phyloP scores from a whole-genome alignment of 495 filamentous ascomycete species.

The Talaromyces liani region DNA sequence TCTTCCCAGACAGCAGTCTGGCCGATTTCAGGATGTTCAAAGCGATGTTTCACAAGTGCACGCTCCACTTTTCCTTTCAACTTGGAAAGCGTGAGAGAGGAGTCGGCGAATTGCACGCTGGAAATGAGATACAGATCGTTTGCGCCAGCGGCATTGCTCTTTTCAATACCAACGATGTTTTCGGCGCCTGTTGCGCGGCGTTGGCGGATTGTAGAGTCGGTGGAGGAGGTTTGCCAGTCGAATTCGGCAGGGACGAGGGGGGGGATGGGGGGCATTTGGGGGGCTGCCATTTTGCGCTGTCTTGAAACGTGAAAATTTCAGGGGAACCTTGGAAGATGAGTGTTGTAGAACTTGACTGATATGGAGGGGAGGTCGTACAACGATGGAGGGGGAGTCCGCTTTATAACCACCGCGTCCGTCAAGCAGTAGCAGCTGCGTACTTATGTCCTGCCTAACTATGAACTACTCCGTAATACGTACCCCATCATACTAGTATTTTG shows the following conservation, averaged over 20 bases:
- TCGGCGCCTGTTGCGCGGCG: slow-evolving; percentile 2
- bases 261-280: not conserved
- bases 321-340: not conserved
- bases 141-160: not conserved
- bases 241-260: not conserved
- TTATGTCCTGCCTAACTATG: too few species aligned
- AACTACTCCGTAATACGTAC: too few species aligned
- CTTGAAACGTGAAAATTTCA: not conserved
- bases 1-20: not conserved
- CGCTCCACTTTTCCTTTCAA: not conserved
- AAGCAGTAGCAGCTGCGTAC: too few species aligned
- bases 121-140: not conserved
- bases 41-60: not conserved
- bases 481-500: too few species aligned
- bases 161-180: not conserved
- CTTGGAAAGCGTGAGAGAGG: not conserved
- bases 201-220: not conserved
- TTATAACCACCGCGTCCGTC: too few species aligned
- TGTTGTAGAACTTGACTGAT: too few species aligned
- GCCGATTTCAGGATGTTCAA: slow-evolving; percentile 1
- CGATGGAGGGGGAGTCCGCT: too few species aligned
- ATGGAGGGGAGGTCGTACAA: too few species aligned
- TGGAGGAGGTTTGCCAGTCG: not conserved
- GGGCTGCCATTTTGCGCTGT: not conserved
- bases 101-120: not conserved